These are phyloP conservation scores for Ceratocystis smalleyi DNA, from an alignment of 2,329 filamentous ascomycete species.

Conservation along the genomic window DNA sequence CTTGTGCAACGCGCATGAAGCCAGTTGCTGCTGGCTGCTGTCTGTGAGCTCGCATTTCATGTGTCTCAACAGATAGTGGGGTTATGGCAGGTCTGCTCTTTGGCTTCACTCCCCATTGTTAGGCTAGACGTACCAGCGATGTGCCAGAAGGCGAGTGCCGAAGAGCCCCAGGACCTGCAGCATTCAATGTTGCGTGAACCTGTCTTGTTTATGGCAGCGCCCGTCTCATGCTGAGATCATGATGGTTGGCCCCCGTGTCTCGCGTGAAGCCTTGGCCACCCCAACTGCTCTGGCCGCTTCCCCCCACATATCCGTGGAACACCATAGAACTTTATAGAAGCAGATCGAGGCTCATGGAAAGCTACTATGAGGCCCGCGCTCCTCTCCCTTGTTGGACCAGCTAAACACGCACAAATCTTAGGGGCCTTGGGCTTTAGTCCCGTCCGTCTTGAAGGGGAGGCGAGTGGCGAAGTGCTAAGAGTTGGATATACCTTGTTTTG, in stretches of 20 bases:
- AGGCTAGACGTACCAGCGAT: background rate
- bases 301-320: background rate
- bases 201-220: background rate
- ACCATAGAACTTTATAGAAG: constrained; percentile 2
- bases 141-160: constrained; percentile 1
- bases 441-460: background rate
- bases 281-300: background rate
- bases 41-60: background rate
- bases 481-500: background rate
- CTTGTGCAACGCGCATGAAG: background rate
- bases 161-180: background rate
- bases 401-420: no score
- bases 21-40: background rate
- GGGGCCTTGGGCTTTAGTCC: background rate
- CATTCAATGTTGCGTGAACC: background rate
- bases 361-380: background rate
- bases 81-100: background rate
- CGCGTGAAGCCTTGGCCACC: background rate
- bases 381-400: background rate
- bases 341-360: background rate
- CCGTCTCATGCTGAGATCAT: no score
- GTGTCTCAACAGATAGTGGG: background rate
- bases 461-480: background rate
- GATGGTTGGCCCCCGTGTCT: background rate
- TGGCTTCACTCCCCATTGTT: background rate